Conservation (phyloP, 495 filamentous ascomycete species). For the Daldinia bambusicola region DNA sequence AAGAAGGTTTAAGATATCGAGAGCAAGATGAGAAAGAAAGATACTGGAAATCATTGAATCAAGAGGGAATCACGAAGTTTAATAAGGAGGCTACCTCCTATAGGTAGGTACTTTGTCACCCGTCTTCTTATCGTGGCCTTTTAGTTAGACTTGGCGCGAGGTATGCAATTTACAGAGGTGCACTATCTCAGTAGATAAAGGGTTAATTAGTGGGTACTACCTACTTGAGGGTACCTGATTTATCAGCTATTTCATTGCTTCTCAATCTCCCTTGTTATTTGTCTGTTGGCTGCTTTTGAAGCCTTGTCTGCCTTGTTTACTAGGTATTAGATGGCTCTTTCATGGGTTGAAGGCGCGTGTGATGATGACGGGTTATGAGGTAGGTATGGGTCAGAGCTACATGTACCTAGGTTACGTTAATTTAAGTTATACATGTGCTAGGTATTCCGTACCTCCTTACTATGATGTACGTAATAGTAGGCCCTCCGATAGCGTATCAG, state of each 20-base stretch:
- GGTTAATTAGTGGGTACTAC: conserved; percentile 15
- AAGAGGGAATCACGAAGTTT: conserved; percentile 24
- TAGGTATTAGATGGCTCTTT: conserved; percentile 13
- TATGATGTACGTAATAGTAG: not conserved
- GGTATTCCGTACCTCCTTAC: no score
- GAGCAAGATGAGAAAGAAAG: conserved; percentile 13
- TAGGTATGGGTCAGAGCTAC: not conserved
- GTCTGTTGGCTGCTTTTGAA: conserved; percentile 17
- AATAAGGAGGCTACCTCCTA: conserved; percentile 14
- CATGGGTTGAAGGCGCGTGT: conserved; percentile 34
- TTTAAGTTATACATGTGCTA: no score
- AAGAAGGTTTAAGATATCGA: not conserved
- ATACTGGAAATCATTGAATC: not conserved
- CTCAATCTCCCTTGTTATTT: not conserved
- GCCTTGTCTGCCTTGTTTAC: conserved; percentile 17
- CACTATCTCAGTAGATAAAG: not conserved
- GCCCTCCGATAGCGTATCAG: conserved; percentile 37
- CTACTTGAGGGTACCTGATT: not conserved
- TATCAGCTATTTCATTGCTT: conserved; percentile 14
- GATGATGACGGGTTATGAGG: conserved; percentile 28
- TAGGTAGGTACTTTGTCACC: not conserved
- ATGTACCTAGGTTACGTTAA: not conserved
- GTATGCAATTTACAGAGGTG: not conserved
- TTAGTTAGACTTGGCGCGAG: conserved; percentile 1
- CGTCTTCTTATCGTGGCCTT: not conserved